Conservation (phyloP, 371 early-diverging fungal species). For the Mortierella sp. region DNA sequence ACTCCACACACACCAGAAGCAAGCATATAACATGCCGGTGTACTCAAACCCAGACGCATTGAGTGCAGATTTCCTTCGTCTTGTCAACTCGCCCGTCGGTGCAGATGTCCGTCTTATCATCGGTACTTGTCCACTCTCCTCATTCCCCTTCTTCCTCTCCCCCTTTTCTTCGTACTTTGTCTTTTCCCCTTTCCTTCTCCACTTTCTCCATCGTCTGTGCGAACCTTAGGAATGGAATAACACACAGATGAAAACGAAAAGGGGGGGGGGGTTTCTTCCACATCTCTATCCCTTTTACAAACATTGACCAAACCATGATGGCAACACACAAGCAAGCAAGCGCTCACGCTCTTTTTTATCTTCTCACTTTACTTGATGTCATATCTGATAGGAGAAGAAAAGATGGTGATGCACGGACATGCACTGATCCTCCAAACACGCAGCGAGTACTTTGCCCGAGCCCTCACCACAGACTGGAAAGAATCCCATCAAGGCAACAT, state of each 20-base stretch:
- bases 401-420: constrained; percentile 49
- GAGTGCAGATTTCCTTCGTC: constrained; percentile 39
- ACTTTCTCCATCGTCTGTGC: constrained; percentile 7
- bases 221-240: background rate
- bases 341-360: background rate
- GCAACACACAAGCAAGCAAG: background rate
- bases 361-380: background rate
- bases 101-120: constrained; percentile 50
- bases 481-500: constrained; percentile 38
- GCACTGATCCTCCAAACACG: constrained; percentile 45
- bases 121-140: constrained; percentile 20
- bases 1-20: background rate
- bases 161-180: background rate
- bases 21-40: constrained; percentile 20
- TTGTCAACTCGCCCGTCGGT: constrained; percentile 46
- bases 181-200: background rate
- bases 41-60: constrained; percentile 45
- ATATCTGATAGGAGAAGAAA: constrained; percentile 35
- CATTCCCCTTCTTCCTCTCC: background rate
- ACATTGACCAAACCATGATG: background rate
- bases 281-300: background rate
- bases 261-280: background rate
- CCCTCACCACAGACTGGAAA: constrained; percentile 43
- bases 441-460: constrained; percentile 50
- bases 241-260: background rate